A percentile compares a stretch with the other conserved stretches of the same genome.
Conservation (phyloP, 176 grass and related monocot species). For the Ampelocalamus luodianensis region DNA sequence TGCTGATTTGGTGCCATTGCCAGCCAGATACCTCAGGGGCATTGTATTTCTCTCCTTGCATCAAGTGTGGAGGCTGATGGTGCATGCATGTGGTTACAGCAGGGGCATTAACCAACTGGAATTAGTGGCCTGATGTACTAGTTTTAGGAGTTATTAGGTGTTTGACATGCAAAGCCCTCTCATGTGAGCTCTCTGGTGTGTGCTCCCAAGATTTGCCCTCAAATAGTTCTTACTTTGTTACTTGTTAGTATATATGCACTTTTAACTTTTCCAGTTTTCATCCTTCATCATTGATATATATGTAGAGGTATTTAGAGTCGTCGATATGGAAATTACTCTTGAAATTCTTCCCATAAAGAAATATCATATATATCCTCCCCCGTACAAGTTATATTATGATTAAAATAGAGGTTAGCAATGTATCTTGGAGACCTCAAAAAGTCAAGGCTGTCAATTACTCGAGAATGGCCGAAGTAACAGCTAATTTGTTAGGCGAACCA, state of each 20-base stretch:
- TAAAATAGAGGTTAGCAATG: not conserved
- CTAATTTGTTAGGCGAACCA: not conserved
- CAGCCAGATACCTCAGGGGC: constrained; percentile 30
- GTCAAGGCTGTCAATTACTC: not conserved
- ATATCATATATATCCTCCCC: too few species aligned
- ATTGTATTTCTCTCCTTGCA: constrained; percentile 26
- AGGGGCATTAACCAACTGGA: constrained; percentile 53
- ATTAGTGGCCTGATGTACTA: constrained; percentile 37
- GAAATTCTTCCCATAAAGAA: not conserved
- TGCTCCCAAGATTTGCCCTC: not conserved
- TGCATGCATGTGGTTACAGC: constrained; percentile 56
- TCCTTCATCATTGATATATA: not conserved
- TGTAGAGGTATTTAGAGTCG: not conserved
- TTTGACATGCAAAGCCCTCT: constrained; percentile 15
- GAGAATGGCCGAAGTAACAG: not conserved
- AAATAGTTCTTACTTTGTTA: not conserved
- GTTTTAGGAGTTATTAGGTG: constrained; percentile 33
- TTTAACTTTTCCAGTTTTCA: too few species aligned
- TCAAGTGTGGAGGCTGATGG: constrained; percentile 47
- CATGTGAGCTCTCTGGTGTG: constrained; percentile 34
- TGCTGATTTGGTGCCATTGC: constrained; percentile 58
- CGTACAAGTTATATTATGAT: too few species aligned
- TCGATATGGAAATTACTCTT: not conserved
- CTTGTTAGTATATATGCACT: not conserved
- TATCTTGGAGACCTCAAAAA: not conserved